Conservation (phyloP, 1,284 basidiomycete genomes). For the Paramarasmius palmivorus region DNA sequence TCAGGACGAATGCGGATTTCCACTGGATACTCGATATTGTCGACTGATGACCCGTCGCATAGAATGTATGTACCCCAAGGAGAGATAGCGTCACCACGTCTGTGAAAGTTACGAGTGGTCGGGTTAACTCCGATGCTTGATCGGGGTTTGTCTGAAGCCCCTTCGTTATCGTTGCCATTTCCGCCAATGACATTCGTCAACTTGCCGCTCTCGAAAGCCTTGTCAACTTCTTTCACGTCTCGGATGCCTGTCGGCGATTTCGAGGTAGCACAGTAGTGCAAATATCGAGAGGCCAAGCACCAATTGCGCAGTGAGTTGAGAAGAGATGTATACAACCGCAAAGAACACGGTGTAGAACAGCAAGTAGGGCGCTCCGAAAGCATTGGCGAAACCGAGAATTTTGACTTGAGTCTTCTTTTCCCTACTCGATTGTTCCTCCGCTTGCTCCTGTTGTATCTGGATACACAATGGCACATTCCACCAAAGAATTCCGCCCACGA, state of each 20-base stretch:
- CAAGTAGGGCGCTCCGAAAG: conserved; percentile 85
- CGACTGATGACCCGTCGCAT: conserved; percentile 90
- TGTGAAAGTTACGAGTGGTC: conserved; percentile 53
- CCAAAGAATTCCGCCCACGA: conserved; percentile 68
- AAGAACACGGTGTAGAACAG: conserved; percentile 77
- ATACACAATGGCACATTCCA: conserved; percentile 72
- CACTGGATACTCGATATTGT: conserved; percentile 92
- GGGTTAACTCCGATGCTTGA: conserved; percentile 12
- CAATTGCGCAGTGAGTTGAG: conserved; percentile 84
- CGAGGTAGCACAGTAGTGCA: conserved; percentile 71
- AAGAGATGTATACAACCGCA: conserved; percentile 63
- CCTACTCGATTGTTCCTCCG: conserved; percentile 27
- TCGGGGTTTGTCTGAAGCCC: neutral
- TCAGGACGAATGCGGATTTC: conserved; percentile 88
- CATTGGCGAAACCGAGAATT: conserved; percentile 88
- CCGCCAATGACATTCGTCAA: conserved; percentile 41
- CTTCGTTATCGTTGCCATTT: conserved; percentile 21
- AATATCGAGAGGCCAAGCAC: conserved; percentile 65
- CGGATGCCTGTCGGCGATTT: conserved; percentile 79
- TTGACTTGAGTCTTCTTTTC: conserved; percentile 45
- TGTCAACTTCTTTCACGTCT: conserved; percentile 64
- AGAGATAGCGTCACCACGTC: conserved; percentile 76
- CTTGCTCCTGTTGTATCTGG: conserved; percentile 14
- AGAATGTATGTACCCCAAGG: conserved; percentile 79
- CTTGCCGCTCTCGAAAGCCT: conserved; percentile 44